phyloP scores from a whole-genome alignment of 179 eudicot species.

The Silene coronaria region DNA sequence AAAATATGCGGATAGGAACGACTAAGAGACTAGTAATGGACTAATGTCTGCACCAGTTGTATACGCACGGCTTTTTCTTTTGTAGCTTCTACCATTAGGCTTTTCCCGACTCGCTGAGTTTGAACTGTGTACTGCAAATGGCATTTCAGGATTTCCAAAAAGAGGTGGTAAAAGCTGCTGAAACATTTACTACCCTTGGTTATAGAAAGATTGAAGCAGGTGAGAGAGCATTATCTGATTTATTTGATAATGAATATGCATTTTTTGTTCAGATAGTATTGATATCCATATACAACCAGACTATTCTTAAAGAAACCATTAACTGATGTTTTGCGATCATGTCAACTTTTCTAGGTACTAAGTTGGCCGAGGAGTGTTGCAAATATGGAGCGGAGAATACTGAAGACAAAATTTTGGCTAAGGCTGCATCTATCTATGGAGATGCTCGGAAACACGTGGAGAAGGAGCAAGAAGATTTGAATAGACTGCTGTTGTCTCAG shows the following conservation, averaged over 20 bases:
- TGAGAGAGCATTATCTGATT: constrained; percentile 8
- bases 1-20: neutral
- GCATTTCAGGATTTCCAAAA: constrained; percentile 78
- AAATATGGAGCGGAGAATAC: constrained; percentile 81
- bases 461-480: constrained; percentile 86
- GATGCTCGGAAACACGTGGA: constrained; percentile 90
- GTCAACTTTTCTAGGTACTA: constrained; percentile 45
- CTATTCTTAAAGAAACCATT: neutral
- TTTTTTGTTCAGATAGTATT: neutral
- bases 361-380: constrained; percentile 91
- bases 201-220: constrained; percentile 81
- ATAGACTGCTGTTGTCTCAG: constrained; percentile 59
- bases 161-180: constrained; percentile 85
- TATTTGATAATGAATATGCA: neutral
- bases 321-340: neutral
- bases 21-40: neutral
- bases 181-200: constrained; percentile 69
- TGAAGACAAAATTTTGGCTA: constrained; percentile 72
- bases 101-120: neutral
- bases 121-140: neutral
- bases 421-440: constrained; percentile 90
- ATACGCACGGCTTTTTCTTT: neutral
- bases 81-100: neutral
- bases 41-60: neutral
- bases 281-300: neutral